phyloP scores from a whole-genome alignment of 2,329 filamentous ascomycete genomes.

The Eutypella sp. region DNA sequence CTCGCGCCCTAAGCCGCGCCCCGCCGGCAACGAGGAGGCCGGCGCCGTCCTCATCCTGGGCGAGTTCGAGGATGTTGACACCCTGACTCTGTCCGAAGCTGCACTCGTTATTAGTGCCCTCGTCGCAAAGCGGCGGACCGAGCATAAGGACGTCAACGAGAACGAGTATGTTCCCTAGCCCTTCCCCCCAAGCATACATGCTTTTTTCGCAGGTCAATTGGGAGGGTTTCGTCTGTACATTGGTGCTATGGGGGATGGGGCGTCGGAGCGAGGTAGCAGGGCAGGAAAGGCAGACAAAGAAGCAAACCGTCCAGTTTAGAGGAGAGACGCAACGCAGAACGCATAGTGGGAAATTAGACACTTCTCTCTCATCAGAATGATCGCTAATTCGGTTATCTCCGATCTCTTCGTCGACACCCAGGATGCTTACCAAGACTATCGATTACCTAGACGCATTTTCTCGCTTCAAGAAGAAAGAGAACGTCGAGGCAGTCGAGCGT shows the following conservation, averaged over 20 bases:
- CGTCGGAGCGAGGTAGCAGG: too few species aligned
- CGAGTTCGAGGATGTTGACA: slow-evolving; percentile 89
- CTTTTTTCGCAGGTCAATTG: too few species aligned
- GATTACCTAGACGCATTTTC: slow-evolving; percentile 94
- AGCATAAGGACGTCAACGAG: slow-evolving; percentile 77
- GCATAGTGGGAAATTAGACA: not conserved
- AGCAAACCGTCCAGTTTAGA: not conserved
- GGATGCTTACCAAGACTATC: slow-evolving; percentile 79
- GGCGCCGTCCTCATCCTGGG: slow-evolving; percentile 76
- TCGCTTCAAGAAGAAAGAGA: slow-evolving; percentile 92
- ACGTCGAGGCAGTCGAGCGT: slow-evolving; percentile 89
- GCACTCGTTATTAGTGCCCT: slow-evolving; percentile 88
- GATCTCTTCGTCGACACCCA: slow-evolving; percentile 25
- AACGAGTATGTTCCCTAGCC: slow-evolving; percentile 79
- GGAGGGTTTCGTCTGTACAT: too few species aligned
- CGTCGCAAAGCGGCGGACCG: slow-evolving; percentile 71
- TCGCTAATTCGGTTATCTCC: slow-evolving; percentile 1
- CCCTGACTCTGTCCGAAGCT: slow-evolving; percentile 87
- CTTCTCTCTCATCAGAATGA: not conserved
- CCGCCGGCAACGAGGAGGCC: slow-evolving; percentile 82
- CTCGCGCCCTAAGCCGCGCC: slow-evolving; percentile 63
- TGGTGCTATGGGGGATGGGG: too few species aligned
- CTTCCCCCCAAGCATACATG: too few species aligned
- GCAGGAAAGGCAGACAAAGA: too few species aligned
- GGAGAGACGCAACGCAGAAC: not conserved